Evolutionary conservation across 768 basidiomycete species (phyloP).

Genomic region (Tricholoma sp.): DNA sequence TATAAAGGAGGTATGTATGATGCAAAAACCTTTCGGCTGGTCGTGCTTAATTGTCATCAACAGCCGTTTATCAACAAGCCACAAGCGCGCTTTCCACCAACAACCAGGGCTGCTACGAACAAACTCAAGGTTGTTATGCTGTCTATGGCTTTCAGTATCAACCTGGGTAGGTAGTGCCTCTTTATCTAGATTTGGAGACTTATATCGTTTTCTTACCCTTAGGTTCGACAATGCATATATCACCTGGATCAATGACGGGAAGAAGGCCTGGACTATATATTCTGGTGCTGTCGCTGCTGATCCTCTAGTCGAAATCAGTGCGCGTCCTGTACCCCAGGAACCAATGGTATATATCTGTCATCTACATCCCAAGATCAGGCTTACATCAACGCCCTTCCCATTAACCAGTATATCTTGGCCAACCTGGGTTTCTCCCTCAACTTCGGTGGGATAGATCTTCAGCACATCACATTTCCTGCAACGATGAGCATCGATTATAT

Average conservation of each 20-base stretch:
- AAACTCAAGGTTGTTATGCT: slow-evolving; percentile 22
- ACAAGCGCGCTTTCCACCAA: slow-evolving; percentile 62
- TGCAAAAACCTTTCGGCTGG: slow-evolving; percentile 36
- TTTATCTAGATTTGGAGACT: slow-evolving; percentile 12
- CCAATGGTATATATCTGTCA: slow-evolving; percentile 51
- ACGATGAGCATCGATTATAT: slow-evolving; percentile 78
- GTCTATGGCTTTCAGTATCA: slow-evolving; percentile 47
- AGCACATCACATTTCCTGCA: slow-evolving; percentile 46
- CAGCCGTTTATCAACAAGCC: slow-evolving; percentile 66
- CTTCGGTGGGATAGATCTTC: slow-evolving; percentile 64
- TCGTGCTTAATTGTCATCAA: neutral
- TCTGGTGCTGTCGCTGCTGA: slow-evolving; percentile 47
- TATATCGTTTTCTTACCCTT: slow-evolving; percentile 12
- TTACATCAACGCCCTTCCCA: neutral
- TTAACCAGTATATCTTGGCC: slow-evolving; percentile 55
- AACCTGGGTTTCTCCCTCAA: slow-evolving; percentile 67
- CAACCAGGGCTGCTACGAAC: slow-evolving; percentile 63
- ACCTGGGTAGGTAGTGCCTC: slow-evolving; percentile 34
- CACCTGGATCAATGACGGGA: slow-evolving; percentile 54
- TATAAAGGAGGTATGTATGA: slow-evolving; percentile 61
- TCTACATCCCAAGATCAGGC: neutral
- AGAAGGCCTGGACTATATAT: slow-evolving; percentile 49
- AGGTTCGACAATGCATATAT: slow-evolving; percentile 49
- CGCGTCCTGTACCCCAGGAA: slow-evolving; percentile 61
- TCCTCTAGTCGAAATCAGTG: slow-evolving; percentile 42